A percentile compares a stretch with the other conserved stretches of the same genome.
Evolutionary conservation across 2,329 filamentous ascomycete genomes (phyloP).

Genomic region (Stagonosporopsis cucurbitacearum): DNA sequence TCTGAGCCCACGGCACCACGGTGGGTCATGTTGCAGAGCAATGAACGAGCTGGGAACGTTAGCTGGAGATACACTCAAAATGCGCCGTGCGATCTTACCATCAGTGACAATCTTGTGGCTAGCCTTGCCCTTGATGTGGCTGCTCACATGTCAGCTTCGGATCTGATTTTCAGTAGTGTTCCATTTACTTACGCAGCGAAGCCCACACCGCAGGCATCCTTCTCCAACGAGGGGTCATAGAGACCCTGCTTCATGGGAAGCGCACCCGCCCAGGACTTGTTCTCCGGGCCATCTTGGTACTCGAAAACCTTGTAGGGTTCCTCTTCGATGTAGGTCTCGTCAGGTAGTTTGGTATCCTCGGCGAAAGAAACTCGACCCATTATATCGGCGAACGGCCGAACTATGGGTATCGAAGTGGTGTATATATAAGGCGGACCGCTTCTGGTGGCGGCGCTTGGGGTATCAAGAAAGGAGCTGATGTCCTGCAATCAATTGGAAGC

Average conservation of each 20-base stretch:
- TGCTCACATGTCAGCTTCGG: slow-evolving; percentile 50
- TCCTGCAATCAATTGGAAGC: slow-evolving; percentile 29
- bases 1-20: slow-evolving; percentile 97
- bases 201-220: slow-evolving; percentile 99
- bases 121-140: slow-evolving; percentile 94
- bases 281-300: slow-evolving; percentile 78
- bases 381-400: slow-evolving; percentile 61
- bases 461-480: slow-evolving; percentile 33
- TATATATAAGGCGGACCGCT: slow-evolving; percentile 26
- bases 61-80: slow-evolving; percentile 28
- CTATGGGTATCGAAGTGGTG: slow-evolving; percentile 33
- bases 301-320: slow-evolving; percentile 73
- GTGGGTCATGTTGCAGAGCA: slow-evolving; percentile 99
- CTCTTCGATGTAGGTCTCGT: slow-evolving; percentile 60
- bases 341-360: slow-evolving; percentile 58
- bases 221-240: slow-evolving; percentile 94
- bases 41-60: slow-evolving; percentile 72
- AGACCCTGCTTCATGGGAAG: slow-evolving; percentile 98
- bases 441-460: slow-evolving; percentile 33
- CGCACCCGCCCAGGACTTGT: slow-evolving; percentile 93
- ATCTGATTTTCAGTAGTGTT: background rate
- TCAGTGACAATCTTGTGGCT: slow-evolving; percentile 99
- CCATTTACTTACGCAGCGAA: slow-evolving; percentile 82
- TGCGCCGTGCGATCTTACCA: slow-evolving; percentile 66
- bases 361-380: slow-evolving; percentile 62